Base-by-base conservation (phyloP, 2,329 filamentous ascomycete genomes). In the Hypoxylon sp. region DNA sequence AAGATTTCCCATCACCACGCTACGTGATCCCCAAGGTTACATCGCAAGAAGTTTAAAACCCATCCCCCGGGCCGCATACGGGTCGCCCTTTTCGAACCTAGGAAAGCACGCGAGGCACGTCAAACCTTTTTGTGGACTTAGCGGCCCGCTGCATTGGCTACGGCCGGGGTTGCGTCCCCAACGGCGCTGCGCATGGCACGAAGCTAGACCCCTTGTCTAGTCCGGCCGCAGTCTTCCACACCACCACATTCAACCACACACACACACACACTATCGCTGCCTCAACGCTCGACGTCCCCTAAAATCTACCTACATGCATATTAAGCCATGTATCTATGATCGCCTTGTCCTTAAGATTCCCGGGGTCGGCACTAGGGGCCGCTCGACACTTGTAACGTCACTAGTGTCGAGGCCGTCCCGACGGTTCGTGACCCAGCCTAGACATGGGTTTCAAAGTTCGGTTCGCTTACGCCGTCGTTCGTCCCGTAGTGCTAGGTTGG, bases 151-250 rank as follows among this genome's bases (percentile, higher is more conserved):
- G 56, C 61, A 55, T 50, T 58, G 55, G 54, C 50, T 33, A 40
- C 25, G 33, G 33, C 59, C 37, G 60, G 60, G 51, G 51, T 42
- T 33, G 17, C 51, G 53, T 46, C 27, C 40, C 48, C 40, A 63
- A 59, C 64, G 64, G 60, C 46, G 59, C 51, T 48, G 17, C 40
- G 40, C 49, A 58, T 60, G 50, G 50, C 58, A 55, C 6, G 31
- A 35, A 53, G 54, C 64, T 64, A 67, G 44, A 58, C 65, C 70
- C 75, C 75, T 76, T 76, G 75, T 77, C 75, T 77, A 77, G 75
- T 71, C 64, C 64, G 62, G 42, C 61, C 69, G 69, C 37, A 46
- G 73, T 77, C 73, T 77, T 53, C 69, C 75, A 77, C 75, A 76
- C 75, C 71, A 70, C 62, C 65, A 14, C 33, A 49, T 17, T 40